Conservation (phyloP, 768 basidiomycete genomes). For the Boletus subparvulus region DNA sequence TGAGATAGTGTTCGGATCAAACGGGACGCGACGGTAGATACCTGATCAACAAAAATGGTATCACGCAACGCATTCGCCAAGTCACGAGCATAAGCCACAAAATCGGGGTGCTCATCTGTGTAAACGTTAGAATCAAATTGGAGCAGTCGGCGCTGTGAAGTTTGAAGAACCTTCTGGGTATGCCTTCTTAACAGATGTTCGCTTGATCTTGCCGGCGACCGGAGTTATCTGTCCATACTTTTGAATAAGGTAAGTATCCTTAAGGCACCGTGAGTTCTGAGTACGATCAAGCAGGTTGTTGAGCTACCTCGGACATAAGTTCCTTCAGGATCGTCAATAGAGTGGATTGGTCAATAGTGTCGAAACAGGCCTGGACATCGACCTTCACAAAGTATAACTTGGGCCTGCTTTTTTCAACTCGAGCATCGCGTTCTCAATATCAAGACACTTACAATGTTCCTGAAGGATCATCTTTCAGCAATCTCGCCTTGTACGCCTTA, state of each 20-base stretch:
- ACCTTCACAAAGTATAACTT: constrained; percentile 94
- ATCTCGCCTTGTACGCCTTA: constrained; percentile 62
- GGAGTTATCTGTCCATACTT: constrained; percentile 66
- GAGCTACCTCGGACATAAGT: constrained; percentile 66
- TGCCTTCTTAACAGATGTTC: constrained; percentile 59
- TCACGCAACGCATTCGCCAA: constrained; percentile 64
- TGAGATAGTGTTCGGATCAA: not conserved
- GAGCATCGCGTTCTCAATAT: not conserved
- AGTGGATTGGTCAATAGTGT: constrained; percentile 89
- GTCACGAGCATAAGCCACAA: constrained; percentile 64
- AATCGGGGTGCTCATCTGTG: constrained; percentile 74
- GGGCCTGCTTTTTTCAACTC: constrained; percentile 50
- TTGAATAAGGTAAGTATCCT: constrained; percentile 76
- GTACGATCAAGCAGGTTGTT: not conserved
- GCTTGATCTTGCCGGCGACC: constrained; percentile 54
- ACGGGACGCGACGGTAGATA: constrained; percentile 23
- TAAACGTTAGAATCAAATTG: not conserved
- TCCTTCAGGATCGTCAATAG: constrained; percentile 73
- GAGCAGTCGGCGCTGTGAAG: not conserved
- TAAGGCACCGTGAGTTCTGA: not conserved
- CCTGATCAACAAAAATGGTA: constrained; percentile 86
- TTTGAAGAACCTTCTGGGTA: constrained; percentile 56
- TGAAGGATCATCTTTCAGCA: constrained; percentile 38
- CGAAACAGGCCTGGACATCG: constrained; percentile 95
- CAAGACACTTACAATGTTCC: constrained; percentile 52